Percentiles rank a stretch among this genome's conserved stretches.
Evolutionary conservation across 192 early-diverging fungal species (phyloP).

Genomic region (Coemansia nantahalensis): DNA sequence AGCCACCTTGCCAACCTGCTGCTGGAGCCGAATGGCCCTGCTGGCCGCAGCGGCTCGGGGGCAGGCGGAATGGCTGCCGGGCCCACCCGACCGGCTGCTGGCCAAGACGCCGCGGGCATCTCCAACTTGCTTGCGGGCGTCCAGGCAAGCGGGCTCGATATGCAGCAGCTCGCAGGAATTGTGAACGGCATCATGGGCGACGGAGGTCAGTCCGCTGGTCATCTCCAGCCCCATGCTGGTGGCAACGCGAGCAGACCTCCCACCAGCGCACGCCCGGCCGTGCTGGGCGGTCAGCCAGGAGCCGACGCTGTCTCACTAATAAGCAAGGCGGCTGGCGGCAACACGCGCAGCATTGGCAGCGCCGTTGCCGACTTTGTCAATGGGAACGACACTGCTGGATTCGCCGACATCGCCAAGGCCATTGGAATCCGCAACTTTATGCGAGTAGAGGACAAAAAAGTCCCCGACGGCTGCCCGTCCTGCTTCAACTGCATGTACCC

Average conservation of each 20-base stretch:
- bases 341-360: constrained; percentile 11
- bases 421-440: constrained; percentile 47
- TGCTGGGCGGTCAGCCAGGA: too few species aligned
- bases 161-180: constrained; percentile 2
- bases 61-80: too few species aligned
- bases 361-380: constrained; percentile 34
- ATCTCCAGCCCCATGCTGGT: too few species aligned
- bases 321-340: too few species aligned
- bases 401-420: constrained; percentile 32
- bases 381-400: constrained; percentile 27
- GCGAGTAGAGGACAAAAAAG: constrained; percentile 23
- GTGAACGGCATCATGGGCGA: constrained; percentile 1
- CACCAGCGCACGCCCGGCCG: too few species aligned
- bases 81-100: too few species aligned
- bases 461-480: constrained; percentile 62
- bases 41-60: too few species aligned
- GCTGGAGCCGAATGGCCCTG: too few species aligned
- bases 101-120: neutral
- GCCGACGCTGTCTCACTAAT: neutral
- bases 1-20: too few species aligned
- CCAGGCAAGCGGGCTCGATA: neutral
- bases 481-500: constrained; percentile 86
- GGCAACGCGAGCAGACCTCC: too few species aligned
- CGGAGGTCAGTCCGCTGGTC: too few species aligned
- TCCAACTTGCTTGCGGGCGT: constrained; percentile 9